Percentiles rank a stretch among this genome's conserved stretches.
Conservation (phyloP, 805 yeast genomes). For the Sugiyamaella lignohabitans region DNA sequence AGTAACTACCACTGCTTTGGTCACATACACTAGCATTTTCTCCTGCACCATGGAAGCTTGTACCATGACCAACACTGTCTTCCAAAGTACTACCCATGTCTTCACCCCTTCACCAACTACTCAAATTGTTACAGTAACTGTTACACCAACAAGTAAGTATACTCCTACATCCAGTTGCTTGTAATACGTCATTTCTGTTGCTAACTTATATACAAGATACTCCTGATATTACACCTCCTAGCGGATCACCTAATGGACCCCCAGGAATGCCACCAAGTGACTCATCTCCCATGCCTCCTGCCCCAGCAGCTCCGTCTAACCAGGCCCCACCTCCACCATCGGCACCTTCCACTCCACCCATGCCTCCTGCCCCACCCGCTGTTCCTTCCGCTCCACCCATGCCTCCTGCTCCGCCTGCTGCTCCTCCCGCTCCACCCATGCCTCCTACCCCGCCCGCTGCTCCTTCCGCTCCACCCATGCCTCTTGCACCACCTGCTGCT, state of each 20-base stretch:
- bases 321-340: too few species aligned
- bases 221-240: background rate
- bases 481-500: background rate
- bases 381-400: too few species aligned
- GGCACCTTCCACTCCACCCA: too few species aligned
- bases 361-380: too few species aligned
- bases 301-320: slow-evolving; percentile 1
- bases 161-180: background rate
- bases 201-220: background rate
- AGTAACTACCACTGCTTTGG: slow-evolving; percentile 4
- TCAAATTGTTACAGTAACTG: slow-evolving; percentile 7
- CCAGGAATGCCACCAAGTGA: background rate
- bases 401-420: too few species aligned
- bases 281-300: slow-evolving; percentile 1
- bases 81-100: slow-evolving; percentile 3
- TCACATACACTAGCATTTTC: slow-evolving; percentile 9
- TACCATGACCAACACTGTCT: slow-evolving; percentile 7
- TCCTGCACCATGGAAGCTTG: slow-evolving; percentile 7
- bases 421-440: too few species aligned
- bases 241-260: background rate
- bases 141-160: slow-evolving; percentile 1
- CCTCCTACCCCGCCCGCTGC: too few species aligned
- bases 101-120: slow-evolving; percentile 10
- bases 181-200: background rate
- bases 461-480: too few species aligned